Base-by-base conservation (phyloP, 2,329 filamentous ascomycete genomes). In the Alternaria triticina region DNA sequence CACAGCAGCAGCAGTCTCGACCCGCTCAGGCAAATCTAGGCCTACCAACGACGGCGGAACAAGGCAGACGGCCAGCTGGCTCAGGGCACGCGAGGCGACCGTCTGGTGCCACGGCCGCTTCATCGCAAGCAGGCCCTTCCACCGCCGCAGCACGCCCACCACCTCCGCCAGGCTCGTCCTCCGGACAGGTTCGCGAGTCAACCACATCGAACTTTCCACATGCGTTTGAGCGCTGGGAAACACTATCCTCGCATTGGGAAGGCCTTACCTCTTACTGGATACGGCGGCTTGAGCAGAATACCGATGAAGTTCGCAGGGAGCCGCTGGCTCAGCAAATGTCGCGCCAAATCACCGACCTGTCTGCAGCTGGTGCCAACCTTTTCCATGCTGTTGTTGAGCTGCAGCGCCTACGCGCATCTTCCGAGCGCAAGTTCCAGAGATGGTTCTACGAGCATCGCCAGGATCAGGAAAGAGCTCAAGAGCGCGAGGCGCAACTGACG, bases 191-290 rank as follows among this genome's bases (percentile, higher is more conserved):
- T 43, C 78, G 77, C 59, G 75, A 80, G 62, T 78, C 75, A 17
- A 81, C 79, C 10, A 75, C 79, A 4, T 92, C 91, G 50, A 90
- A 90, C 0, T 98, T 99, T 70, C 96, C 96, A 1, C 96, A 98
- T 80, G 96, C 96, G 0, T 99, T 99, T 74, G 95, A 99, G 80
- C 88, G 96, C 64, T 99, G 96, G 96, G 96, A 99, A 78, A 95
- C 93, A 0, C 83, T 99, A 3, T 99, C 96, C 0, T 96, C 96
- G 6, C 95, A 98, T 73, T 99, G 96, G 96, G 96, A 99, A 79
- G 96, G 96, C 5, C 86, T 99, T 62, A 98, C 96, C 0, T 95
- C 93, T 62, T 98, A 97, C 81, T 99, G 96, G 95, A 96, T 99
- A 68, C 91, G 93, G 50, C 90, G 94, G 70, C 85, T 99, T 8